Evolutionary conservation across 2,329 filamentous ascomycete species (phyloP).

Genomic region (Aspergillus costaricaensis): DNA sequence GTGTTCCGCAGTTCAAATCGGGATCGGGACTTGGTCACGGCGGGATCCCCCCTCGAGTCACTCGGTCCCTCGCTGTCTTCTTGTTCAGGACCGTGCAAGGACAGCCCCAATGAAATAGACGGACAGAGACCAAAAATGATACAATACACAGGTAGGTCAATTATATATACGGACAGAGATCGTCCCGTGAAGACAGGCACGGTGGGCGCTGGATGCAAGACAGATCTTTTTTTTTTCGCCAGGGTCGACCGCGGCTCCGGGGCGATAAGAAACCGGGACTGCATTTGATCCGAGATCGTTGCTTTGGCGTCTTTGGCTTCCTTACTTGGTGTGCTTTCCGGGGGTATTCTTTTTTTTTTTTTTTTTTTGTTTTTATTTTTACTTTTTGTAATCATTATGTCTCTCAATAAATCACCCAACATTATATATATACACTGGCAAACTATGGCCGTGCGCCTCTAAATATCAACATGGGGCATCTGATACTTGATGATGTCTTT

Average conservation of each 20-base stretch:
- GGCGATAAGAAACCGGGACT: constrained; percentile 28
- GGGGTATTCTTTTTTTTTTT: too few relatives aligned
- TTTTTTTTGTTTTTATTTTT: too few relatives aligned
- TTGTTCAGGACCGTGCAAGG: neutral
- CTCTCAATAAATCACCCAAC: too few relatives aligned
- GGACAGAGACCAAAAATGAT: neutral
- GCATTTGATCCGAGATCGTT: constrained; percentile 25
- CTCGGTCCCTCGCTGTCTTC: neutral
- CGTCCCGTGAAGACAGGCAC: neutral
- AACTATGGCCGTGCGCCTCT: too few relatives aligned
- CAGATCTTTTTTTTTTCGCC: constrained; percentile 23
- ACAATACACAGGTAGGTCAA: neutral
- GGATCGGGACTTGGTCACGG: constrained; percentile 2
- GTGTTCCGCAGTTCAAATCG: constrained; percentile 11
- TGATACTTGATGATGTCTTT: neutral
- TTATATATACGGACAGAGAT: neutral
- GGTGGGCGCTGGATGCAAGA: constrained; percentile 4
- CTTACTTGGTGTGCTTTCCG: too few relatives aligned
- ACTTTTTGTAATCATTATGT: too few relatives aligned
- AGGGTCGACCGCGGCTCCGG: constrained; percentile 20
- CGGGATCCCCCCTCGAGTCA: neutral
- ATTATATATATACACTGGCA: too few relatives aligned
- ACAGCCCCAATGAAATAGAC: neutral
- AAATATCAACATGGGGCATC: too few relatives aligned
- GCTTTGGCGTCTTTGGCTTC: too few relatives aligned